Evolutionary conservation across 352 stramenopile genomes (phyloP), one percentile per base, ranked within the genome.

Genomic region (Hyaloperonospora arabidopsidis): DNA sequence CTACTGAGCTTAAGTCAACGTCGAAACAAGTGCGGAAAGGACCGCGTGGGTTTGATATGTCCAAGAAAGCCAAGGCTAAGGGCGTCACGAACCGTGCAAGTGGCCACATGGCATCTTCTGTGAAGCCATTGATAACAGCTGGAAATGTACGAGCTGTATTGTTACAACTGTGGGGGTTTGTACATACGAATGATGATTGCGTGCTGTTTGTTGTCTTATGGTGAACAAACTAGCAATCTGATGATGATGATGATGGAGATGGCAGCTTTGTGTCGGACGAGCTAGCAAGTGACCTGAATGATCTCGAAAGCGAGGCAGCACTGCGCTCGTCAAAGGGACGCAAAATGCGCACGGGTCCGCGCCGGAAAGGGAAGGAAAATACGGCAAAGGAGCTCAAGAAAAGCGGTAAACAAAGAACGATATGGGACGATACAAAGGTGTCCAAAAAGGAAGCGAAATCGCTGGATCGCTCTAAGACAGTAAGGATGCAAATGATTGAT

Each of bases 371-470:
- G 11, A 90, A 89, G 56, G 74, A 76, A 19, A 80, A 75, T 52
- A 52, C 63, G 5, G 55, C 59, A 5, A 70, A 75, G 40, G 65
- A 73, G 6, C 61, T 67, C 19, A 72, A 77, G 48, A 91, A 90
- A 52, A 85, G 83, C 49, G 68, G 58, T 23, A 93, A 93, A 66
- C 77, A 86, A 50, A 93, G 88, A 78, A 89, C 72, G 34, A 88
- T 85, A 61, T 90, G 82, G 79, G 84, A 95, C 25, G 68, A 92
- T 56, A 79, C 75, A 19, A 93, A 93, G 68, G 62, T 95, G 14
- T 88, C 74, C 22, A 89, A 86, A 56, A 89, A 92, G 59, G 86
- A 93, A 43, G 84, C 86, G 6, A 58, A 74, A 36, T 79, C 70
- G 45, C 52, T 95, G 2, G 82, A 93, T 62, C 78, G 74, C 23